Evolutionary conservation across 768 basidiomycete genomes (phyloP).

Genomic region (Lactarius quietus): DNA sequence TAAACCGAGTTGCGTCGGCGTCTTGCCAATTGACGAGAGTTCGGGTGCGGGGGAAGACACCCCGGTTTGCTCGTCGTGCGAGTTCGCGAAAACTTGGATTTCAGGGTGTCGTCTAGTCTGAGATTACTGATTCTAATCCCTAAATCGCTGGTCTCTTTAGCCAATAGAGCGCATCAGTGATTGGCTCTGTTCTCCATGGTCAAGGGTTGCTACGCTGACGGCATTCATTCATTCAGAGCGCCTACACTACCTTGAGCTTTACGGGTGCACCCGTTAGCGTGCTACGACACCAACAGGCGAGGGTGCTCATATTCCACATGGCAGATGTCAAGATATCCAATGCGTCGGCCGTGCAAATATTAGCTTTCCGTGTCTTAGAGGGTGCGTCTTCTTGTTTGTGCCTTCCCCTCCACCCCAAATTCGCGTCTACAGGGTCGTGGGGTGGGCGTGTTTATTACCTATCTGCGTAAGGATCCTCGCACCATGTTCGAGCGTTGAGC

Average conservation of each 20-base stretch:
- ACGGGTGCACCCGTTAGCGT: slow-evolving; percentile 84
- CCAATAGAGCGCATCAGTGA: slow-evolving; percentile 89
- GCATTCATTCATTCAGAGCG: slow-evolving; percentile 48
- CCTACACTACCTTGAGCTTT: slow-evolving; percentile 80
- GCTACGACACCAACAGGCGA: slow-evolving; percentile 69
- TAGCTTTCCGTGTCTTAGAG: slow-evolving; percentile 78
- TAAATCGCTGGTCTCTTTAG: slow-evolving; percentile 38
- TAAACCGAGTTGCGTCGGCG: slow-evolving; percentile 48
- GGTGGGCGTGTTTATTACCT: slow-evolving; percentile 46
- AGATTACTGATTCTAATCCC: neutral
- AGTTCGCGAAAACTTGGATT: slow-evolving; percentile 87
- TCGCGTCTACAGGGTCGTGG: slow-evolving; percentile 37
- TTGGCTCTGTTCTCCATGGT: slow-evolving; percentile 7
- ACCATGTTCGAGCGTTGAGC: slow-evolving; percentile 44
- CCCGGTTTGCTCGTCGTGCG: slow-evolving; percentile 84
- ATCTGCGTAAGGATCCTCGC: slow-evolving; percentile 39
- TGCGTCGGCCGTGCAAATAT: slow-evolving; percentile 88
- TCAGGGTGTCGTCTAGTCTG: slow-evolving; percentile 57
- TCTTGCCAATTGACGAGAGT: slow-evolving; percentile 80
- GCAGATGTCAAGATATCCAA: slow-evolving; percentile 89
- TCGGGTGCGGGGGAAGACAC: slow-evolving; percentile 78
- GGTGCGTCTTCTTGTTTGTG: slow-evolving; percentile 39
- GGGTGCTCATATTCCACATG: slow-evolving; percentile 86
- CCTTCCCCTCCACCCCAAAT: neutral
- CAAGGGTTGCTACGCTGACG: slow-evolving; percentile 2